Percentiles rank a stretch among this genome's conserved stretches.
Evolutionary conservation across 2,329 filamentous ascomycete species (phyloP).

Genomic region (Trichophyton simii): DNA sequence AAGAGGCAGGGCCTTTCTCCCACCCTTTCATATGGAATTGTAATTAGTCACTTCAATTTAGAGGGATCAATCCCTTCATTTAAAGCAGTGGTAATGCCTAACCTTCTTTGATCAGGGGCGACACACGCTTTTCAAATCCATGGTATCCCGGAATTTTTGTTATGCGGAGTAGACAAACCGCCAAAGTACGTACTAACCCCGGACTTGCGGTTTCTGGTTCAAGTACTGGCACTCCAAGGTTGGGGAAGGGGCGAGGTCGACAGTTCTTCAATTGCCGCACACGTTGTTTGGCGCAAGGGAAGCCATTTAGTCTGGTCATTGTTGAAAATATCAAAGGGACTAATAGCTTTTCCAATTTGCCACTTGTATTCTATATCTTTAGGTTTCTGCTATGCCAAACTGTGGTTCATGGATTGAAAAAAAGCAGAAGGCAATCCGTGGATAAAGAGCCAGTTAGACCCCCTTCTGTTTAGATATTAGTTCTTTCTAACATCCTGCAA

Average conservation of each 20-base stretch:
- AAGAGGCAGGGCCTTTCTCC: neutral
- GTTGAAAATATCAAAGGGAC: neutral
- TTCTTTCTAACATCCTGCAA: conserved; percentile 13
- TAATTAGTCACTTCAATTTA: neutral
- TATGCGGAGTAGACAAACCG: neutral
- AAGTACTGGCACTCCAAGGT: neutral
- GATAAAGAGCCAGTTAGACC: neutral
- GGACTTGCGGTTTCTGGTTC: neutral
- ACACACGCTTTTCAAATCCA: no score
- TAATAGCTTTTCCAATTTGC: neutral
- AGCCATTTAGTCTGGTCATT: neutral
- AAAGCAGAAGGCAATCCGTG: neutral
- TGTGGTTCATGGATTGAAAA: neutral
- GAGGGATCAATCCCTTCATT: neutral
- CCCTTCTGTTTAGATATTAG: neutral
- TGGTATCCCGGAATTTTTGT: neutral
- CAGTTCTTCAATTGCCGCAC: neutral
- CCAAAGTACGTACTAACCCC: neutral
- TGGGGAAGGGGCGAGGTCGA: neutral
- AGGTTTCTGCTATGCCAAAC: conserved; percentile 1
- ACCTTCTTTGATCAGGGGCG: neutral
- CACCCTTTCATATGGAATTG: neutral
- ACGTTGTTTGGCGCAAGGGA: neutral
- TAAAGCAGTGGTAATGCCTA: neutral
- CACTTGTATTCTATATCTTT: conserved; percentile 2